Conservation (phyloP, 352 stramenopile genomes). For the Phytophthora fragariaefolia region DNA sequence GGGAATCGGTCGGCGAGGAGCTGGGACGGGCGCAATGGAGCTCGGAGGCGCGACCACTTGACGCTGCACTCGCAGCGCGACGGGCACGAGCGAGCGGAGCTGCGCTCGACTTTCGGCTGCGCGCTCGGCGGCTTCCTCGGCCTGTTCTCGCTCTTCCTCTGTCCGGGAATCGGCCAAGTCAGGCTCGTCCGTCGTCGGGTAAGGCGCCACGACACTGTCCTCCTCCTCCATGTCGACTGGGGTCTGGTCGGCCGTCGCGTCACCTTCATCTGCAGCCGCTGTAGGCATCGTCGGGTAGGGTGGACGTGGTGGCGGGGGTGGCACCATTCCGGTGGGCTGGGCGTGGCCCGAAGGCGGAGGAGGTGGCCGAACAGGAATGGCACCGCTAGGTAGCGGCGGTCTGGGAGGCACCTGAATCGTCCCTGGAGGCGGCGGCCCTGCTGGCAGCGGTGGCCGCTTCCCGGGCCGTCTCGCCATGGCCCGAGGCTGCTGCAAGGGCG, state of each 20-base stretch:
- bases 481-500: conserved; percentile 19
- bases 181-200: conserved; percentile 3
- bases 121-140: conserved; percentile 39
- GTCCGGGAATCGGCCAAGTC: background rate
- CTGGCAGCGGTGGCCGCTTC: conserved; percentile 66
- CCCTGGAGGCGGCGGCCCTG: conserved; percentile 55
- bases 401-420: conserved; percentile 67
- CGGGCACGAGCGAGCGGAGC: conserved; percentile 64
- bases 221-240: conserved; percentile 19
- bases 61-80: conserved; percentile 66
- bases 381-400: conserved; percentile 59
- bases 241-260: background rate
- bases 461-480: conserved; percentile 47
- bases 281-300: background rate
- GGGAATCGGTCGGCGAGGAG: conserved; percentile 30
- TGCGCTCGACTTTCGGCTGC: conserved; percentile 47
- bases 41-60: conserved; percentile 6
- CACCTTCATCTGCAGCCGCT: conserved; percentile 1
- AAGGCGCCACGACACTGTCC: conserved; percentile 18
- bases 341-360: conserved; percentile 41
- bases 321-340: conserved; percentile 7
- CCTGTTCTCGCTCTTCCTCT: conserved; percentile 28
- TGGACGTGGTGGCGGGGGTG: conserved; percentile 21
- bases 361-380: conserved; percentile 44
- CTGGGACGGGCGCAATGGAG: conserved; percentile 18